Evolutionary conservation across 345 rosid species (phyloP).

Genomic region (Aegle marmelos): DNA sequence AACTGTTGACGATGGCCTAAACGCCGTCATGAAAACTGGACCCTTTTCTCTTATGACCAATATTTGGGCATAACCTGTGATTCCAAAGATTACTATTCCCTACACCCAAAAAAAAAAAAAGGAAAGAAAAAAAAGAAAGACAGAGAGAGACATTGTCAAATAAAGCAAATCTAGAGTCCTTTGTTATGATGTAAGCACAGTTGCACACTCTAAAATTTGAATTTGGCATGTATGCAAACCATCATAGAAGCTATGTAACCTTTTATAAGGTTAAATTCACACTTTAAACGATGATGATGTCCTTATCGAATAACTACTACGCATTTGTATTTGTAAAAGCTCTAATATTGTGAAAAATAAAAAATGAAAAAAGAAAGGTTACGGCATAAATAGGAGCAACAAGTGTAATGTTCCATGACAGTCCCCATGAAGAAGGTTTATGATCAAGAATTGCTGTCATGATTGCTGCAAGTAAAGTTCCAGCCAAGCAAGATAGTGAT

Average conservation of each 20-base stretch:
- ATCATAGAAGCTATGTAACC: no score
- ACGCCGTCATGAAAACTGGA: not conserved
- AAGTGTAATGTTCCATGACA: slow-evolving; percentile 12
- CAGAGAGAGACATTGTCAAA: no score
- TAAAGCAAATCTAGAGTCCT: no score
- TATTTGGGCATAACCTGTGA: not conserved
- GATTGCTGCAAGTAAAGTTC: not conserved
- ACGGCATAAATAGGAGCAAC: slow-evolving; percentile 9
- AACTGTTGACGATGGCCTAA: not conserved
- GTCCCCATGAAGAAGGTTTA: slow-evolving; percentile 6
- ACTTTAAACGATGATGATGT: no score
- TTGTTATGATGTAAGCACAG: no score
- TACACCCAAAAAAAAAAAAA: not conserved
- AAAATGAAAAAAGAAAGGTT: not conserved
- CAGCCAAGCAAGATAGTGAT: slow-evolving; percentile 6
- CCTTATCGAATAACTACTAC: no score
- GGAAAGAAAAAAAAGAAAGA: no score
- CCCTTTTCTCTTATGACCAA: not conserved
- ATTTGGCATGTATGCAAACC: no score
- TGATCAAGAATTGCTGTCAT: slow-evolving; percentile 7
- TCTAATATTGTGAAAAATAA: not conserved
- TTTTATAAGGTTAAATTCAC: not conserved
- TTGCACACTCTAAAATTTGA: no score
- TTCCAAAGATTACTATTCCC: not conserved
- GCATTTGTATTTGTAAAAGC: not conserved